Base-by-base conservation (phyloP, 2,329 filamentous ascomycete species). In the Microcyclosporella mali region DNA sequence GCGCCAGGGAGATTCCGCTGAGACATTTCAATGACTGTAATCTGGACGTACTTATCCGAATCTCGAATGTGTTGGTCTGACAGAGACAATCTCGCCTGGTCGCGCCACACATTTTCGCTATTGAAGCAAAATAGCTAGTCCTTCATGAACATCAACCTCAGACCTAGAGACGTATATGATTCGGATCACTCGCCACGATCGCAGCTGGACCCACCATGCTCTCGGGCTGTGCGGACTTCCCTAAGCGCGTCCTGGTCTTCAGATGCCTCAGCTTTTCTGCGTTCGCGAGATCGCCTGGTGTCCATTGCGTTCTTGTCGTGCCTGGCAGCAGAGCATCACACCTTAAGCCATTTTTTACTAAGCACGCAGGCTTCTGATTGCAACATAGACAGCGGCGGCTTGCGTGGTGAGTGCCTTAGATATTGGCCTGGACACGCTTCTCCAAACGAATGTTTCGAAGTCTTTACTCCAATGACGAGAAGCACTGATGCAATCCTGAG, bases 321-420 rank as follows among this genome's bases (percentile, higher is more conserved):
- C 88, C 87, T 0, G 88, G 88, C 10, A 94, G 66, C 40, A 94
- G 65, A 1, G 88, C 85, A 64, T 94, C 94, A 61, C 87, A 94
- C 38, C 88, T 68, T 39, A 94, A 88, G 3, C 73, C 71, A 62
- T 90, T 76, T 57, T 78, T 75, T 0, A 88, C 88, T 30, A 94
- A 66, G 6, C n/a, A 87, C 85, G 25, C 85, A 83, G 0, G 88
- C 88, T 32, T 79, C 80, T 49, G 81, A 87, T 69, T 94, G 88
- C 78, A 94, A 92, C 36, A 94, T 71, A 36, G 78, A 84, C 25
- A 85, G 61, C 75, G 2, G 86, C 87, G 0, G 88, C 87, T 66
- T 94, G 94, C 9, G 87, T 94, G 10, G 70, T 92, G 94, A 9
- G 87, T 85, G 31, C 88, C 88, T 53, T 82, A 79, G 52, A 94